A percentile compares a stretch with the other conserved stretches of the same genome.
Conservation (phyloP, 2,329 filamentous ascomycete species). For the Claviceps sp. region DNA sequence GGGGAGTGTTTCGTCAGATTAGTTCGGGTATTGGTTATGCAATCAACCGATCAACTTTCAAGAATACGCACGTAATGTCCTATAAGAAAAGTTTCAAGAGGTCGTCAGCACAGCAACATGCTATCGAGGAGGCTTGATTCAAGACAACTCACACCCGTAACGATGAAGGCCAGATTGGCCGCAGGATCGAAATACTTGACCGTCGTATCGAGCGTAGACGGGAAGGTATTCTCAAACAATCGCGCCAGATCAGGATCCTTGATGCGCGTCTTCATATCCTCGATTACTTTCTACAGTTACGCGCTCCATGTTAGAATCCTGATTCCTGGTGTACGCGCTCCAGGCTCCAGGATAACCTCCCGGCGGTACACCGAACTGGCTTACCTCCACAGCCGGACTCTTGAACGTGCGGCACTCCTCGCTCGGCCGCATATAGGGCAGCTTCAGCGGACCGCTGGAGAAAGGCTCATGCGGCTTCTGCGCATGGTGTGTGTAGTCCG, state of each 20-base stretch:
- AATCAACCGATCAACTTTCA: neutral
- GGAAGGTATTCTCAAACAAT: slow-evolving; percentile 72
- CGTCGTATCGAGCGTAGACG: slow-evolving; percentile 72
- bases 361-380: no score
- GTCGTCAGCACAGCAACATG: slow-evolving; percentile 37
- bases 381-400: slow-evolving; percentile 15
- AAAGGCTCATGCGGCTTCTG: slow-evolving; percentile 11
- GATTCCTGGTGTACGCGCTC: no score
- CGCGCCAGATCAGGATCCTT: slow-evolving; percentile 54
- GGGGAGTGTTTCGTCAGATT: neutral
- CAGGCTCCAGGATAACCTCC: no score
- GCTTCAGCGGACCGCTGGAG: slow-evolving; percentile 10
- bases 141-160: slow-evolving; percentile 58
- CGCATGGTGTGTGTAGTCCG: slow-evolving; percentile 13
- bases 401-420: slow-evolving; percentile 15
- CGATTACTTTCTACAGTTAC: slow-evolving; percentile 13
- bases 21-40: neutral
- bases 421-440: slow-evolving; percentile 16
- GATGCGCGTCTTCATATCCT: slow-evolving; percentile 25
- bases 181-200: slow-evolving; percentile 61
- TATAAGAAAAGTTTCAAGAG: neutral
- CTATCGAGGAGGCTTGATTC: no score
- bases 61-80: slow-evolving; percentile 13
- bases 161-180: slow-evolving; percentile 59
- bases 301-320: neutral